These are phyloP conservation scores for Chenopodium album DNA, from an alignment of 148 eudicot genomes.

Conservation along the genomic window DNA sequence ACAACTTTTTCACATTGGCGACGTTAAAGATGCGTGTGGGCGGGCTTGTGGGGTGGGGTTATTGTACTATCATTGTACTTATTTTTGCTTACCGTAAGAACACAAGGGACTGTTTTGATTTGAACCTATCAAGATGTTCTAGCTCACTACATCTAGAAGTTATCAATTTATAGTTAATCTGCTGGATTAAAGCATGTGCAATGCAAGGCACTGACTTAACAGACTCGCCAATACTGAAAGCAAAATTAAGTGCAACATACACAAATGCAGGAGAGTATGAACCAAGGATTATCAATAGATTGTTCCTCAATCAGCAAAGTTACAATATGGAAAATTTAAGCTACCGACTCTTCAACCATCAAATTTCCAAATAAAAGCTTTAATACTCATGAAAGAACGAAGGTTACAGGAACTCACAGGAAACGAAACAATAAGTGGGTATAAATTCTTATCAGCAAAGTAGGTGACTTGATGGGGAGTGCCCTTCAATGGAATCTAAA, in stretches of 20 bases:
- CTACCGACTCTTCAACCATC: neutral
- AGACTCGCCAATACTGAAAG: neutral
- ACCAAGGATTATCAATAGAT: neutral
- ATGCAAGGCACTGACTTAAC: neutral
- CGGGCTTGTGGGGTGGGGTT: no score
- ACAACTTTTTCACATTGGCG: neutral
- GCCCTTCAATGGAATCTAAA: constrained; percentile 89
- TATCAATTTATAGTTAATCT: neutral
- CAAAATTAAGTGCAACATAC: neutral
- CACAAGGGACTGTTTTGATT: neutral
- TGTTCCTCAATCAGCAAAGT: neutral
- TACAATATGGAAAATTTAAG: neutral
- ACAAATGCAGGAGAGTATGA: neutral
- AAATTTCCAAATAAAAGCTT: neutral
- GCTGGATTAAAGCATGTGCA: neutral
- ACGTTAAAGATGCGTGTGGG: neutral
- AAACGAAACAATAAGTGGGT: constrained; percentile 85
- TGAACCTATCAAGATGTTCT: neutral
- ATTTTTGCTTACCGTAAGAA: neutral
- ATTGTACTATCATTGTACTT: no score
- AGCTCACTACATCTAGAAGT: neutral
- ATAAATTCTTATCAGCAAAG: constrained; percentile 88
- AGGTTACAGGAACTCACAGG: constrained; percentile 58
- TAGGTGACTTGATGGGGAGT: constrained; percentile 99
- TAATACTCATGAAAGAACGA: constrained; percentile 4